Evolutionary conservation across 2,329 filamentous ascomycete genomes (phyloP).

Genomic region (Karstenula rhodostoma): DNA sequence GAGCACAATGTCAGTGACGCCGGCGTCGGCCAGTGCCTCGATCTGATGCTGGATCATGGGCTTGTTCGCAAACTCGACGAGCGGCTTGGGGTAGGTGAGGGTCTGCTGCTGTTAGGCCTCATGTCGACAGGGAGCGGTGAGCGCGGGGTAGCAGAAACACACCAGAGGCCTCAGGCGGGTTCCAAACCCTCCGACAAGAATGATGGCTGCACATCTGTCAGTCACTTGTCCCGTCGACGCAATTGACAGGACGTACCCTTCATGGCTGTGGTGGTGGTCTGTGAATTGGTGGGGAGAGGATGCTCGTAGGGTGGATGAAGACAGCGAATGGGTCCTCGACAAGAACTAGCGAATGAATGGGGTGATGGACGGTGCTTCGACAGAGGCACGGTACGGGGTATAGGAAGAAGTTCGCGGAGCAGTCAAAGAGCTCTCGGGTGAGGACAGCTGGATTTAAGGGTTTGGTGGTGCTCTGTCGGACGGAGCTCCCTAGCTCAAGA

Average conservation of each 20-base stretch:
- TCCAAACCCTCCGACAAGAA: conserved; percentile 98
- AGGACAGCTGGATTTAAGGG: conserved; percentile 38
- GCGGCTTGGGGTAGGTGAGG: conserved; percentile 93
- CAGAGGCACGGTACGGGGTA: conserved; percentile 16
- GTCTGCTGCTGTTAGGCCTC: conserved; percentile 66
- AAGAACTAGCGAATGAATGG: conserved; percentile 21
- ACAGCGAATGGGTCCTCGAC: conserved; percentile 26
- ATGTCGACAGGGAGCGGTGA: conserved; percentile 27
- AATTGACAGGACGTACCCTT: conserved; percentile 45
- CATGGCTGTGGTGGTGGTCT: conserved; percentile 46
- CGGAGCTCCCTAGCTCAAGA: conserved; percentile 37
- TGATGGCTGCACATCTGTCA: conserved; percentile 72
- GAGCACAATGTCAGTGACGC: conserved; percentile 96
- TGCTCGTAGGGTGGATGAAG: conserved; percentile 19
- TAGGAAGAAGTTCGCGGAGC: conserved; percentile 24
- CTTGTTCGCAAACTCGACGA: conserved; percentile 98
- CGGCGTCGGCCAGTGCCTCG: conserved; percentile 89
- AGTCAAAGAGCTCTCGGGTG: conserved; percentile 31
- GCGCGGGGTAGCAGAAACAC: conserved; percentile 43
- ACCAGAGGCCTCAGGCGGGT: conserved; percentile 96
- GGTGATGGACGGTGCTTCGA: conserved; percentile 13
- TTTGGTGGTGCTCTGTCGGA: conserved; percentile 19
- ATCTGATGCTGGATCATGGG: conserved; percentile 99
- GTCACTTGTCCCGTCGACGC: conserved; percentile 1
- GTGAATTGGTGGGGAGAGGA: conserved; percentile 14